These are phyloP conservation scores for Baudoinia panamericana DNA, from an alignment of 495 filamentous ascomycete species.

Conservation along the genomic window DNA sequence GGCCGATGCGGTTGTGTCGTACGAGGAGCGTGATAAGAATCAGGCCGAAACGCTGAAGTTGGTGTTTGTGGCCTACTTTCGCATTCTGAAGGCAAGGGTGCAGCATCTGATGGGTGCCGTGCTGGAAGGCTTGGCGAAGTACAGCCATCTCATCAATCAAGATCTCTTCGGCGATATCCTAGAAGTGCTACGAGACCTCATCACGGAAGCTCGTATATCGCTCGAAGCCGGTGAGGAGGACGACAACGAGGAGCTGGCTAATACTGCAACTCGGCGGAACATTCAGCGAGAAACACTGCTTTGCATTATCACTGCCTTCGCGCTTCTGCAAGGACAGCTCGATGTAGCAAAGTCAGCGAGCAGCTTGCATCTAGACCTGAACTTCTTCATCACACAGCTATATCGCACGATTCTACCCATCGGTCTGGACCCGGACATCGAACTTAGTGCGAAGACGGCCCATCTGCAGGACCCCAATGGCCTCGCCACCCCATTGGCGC, in stretches of 20 bases:
- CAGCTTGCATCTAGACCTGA: constrained; percentile 70
- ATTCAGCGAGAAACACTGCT: constrained; percentile 75
- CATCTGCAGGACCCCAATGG: constrained; percentile 64
- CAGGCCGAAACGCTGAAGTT: constrained; percentile 91
- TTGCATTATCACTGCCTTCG: constrained; percentile 89
- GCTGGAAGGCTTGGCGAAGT: constrained; percentile 78
- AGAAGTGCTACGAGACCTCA: constrained; percentile 84
- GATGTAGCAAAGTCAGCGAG: constrained; percentile 45
- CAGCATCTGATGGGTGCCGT: constrained; percentile 83
- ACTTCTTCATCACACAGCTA: constrained; percentile 87
- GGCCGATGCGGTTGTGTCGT: constrained; percentile 77
- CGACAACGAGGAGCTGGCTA: constrained; percentile 35
- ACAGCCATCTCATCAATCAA: constrained; percentile 92
- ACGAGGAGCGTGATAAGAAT: constrained; percentile 83
- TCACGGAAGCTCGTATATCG: constrained; percentile 46
- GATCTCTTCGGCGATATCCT: constrained; percentile 95
- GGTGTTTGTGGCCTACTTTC: constrained; percentile 89
- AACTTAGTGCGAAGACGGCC: constrained; percentile 68
- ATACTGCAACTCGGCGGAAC: constrained; percentile 42
- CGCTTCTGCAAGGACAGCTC: constrained; percentile 81
- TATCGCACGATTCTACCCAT: constrained; percentile 70
- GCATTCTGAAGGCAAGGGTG: constrained; percentile 71
- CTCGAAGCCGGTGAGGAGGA: constrained; percentile 1
- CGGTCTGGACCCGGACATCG: constrained; percentile 70
- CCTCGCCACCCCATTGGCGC: constrained; percentile 22